These are phyloP conservation scores for Pyricularia pennisetigena DNA, from an alignment of 2,329 filamentous ascomycete species.

Conservation along the genomic window DNA sequence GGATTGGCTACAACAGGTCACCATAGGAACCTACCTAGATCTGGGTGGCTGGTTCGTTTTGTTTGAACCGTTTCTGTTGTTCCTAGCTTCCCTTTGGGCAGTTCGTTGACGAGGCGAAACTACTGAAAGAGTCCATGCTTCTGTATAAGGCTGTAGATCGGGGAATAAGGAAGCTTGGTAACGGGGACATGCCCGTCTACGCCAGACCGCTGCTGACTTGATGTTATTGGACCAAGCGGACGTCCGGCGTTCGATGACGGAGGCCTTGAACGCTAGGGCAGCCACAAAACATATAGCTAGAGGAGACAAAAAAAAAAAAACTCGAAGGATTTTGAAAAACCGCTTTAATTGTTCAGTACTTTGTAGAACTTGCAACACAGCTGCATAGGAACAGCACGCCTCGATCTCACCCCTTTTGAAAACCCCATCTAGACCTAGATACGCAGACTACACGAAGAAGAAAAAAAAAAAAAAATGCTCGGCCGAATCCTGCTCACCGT, in stretches of 20 bases:
- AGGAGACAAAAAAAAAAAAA: neutral
- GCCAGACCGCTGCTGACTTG: neutral
- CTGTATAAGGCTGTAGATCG: neutral
- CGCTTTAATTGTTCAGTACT: neutral
- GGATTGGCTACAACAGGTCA: neutral
- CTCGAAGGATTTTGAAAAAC: neutral
- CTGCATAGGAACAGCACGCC: neutral
- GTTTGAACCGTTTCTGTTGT: too few species aligned
- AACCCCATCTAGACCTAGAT: neutral
- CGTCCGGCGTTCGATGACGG: neutral
- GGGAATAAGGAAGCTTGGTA: neutral
- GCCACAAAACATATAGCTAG: neutral
- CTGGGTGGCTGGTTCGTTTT: too few species aligned
- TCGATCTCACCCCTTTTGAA: neutral
- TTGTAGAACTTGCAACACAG: neutral
- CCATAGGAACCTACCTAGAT: too few species aligned
- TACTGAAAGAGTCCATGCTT: neutral
- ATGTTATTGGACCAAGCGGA: neutral
- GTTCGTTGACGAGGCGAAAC: too few species aligned
- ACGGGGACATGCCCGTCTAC: neutral
- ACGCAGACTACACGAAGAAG: neutral
- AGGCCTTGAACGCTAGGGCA: neutral
- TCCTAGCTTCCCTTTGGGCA: too few species aligned
- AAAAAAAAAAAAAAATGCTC: constrained; percentile 16
- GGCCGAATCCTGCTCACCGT: constrained; percentile 30